Base-by-base conservation (phyloP, 768 basidiomycete genomes). In the Suillus ampliporus region DNA sequence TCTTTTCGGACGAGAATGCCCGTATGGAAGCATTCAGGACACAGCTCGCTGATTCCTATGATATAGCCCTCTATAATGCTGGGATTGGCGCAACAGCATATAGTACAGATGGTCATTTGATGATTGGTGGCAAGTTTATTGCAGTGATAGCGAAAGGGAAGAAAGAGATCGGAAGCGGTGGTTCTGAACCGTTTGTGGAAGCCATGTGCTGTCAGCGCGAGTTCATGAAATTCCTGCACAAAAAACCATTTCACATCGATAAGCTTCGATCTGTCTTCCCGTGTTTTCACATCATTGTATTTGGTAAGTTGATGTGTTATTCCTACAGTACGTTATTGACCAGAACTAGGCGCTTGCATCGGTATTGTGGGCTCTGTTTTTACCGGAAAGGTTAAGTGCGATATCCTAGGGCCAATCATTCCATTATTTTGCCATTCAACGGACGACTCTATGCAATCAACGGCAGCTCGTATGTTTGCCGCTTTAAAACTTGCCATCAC, bases 181-280 rank as follows among this genome's bases (percentile, higher is more conserved):
- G 58, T 40, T 64, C 68, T 26, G 71, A 76, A 37, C 72, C 75
- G 3, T 61, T 67, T 60, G 62, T 71, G 58, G 62, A 72, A 65
- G 62, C 66, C 19, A 63, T 63, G 43, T 53, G 63, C 11, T 68
- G 66, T 46, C 70, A 65, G 50, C 60, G 62, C 26, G 47, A 62
- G 57, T 61, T 59, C 31, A 31, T 31, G 31, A 31, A 31, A 31
- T 3, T 40, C 60, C 61, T 44, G 57, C 57, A 52, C 57, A 37
- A 0, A 23, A 8, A n/a, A 26, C 4, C 13, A 9, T 5, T 21
- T n/a, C 11, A 9, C 7, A 38, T 26, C 11, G 14, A 5, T 4
- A 21, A 19, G 23, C 38, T 17, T 13, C 35, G 52, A 35, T 61
- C 37, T 10, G 14, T 61, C 31, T 14, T 57, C 17, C 34, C 14